Percentiles rank a stretch among this genome's conserved stretches.
phyloP scores from a whole-genome alignment of 202 grass and related monocot species.

The Setaria italica region DNA sequence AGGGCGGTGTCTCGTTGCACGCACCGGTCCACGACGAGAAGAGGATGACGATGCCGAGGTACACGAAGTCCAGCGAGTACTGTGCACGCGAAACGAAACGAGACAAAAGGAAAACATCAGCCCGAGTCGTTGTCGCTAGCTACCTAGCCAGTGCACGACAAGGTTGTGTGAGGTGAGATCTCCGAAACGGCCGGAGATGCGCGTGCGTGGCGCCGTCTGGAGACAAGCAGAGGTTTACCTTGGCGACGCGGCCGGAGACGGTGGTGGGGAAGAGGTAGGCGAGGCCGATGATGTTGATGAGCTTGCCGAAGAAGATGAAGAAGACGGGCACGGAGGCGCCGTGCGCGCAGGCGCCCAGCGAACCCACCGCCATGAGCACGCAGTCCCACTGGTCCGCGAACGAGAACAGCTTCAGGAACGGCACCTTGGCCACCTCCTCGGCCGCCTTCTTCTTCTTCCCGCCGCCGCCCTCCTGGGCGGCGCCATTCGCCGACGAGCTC shows the following conservation, averaged over 20 bases:
- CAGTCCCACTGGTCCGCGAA: constrained; percentile 98
- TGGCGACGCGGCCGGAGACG: constrained; percentile 78
- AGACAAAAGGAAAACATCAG: not conserved
- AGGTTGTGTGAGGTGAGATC: not conserved
- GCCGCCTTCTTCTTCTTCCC: not conserved
- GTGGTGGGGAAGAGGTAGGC: constrained; percentile 91
- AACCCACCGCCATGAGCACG: constrained; percentile 81
- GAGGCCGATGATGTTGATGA: constrained; percentile 98
- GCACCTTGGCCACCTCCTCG: constrained; percentile 62
- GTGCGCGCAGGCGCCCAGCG: constrained; percentile 87
- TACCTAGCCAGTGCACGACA: not conserved
- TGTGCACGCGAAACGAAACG: constrained; percentile 37
- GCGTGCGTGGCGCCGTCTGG: not conserved
- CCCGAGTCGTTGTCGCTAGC: not conserved
- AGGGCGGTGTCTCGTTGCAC: not conserved
- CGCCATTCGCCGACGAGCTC: constrained; percentile 70
- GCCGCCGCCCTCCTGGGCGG: constrained; percentile 23
- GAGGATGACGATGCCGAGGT: constrained; percentile 82
- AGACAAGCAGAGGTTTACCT: constrained; percentile 30
- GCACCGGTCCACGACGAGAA: constrained; percentile 98
- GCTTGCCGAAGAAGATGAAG: constrained; percentile 99
- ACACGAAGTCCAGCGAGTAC: constrained; percentile 98
- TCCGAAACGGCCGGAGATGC: not conserved
- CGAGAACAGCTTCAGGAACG: constrained; percentile 96
- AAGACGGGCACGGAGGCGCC: constrained; percentile 98